These are phyloP conservation scores for Benincasa hispida DNA, from an alignment of 306 rosid species.

Conservation along the genomic window DNA sequence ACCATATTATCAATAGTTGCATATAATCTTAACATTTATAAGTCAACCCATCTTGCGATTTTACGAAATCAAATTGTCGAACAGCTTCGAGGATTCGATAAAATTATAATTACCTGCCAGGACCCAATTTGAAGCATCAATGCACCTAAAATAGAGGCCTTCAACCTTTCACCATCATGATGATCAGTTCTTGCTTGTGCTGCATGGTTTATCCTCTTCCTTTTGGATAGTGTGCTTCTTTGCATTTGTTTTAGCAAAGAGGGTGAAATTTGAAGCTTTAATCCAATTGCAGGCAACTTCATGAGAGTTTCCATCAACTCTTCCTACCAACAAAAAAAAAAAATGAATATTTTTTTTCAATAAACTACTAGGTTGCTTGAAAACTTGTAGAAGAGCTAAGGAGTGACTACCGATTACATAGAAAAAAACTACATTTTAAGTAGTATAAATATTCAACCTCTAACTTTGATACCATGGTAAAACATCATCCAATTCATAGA, in stretches of 20 bases:
- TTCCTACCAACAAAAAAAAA: neutral
- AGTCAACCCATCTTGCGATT: neutral
- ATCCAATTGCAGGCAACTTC: neutral
- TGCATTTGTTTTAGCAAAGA: neutral
- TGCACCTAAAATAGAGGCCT: constrained; percentile 8
- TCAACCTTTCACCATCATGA: neutral
- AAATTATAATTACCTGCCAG: neutral
- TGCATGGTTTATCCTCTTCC: neutral
- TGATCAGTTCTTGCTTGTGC: neutral
- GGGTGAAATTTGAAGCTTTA: constrained; percentile 1
- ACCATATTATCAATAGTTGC: neutral
- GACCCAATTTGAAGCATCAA: neutral
- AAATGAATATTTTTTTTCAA: too few relatives aligned
- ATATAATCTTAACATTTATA: neutral
- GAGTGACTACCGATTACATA: too few relatives aligned
- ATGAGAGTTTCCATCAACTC: neutral
- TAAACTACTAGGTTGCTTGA: too few relatives aligned
- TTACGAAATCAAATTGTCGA: neutral
- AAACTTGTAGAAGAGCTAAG: too few relatives aligned
- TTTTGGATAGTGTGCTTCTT: neutral
- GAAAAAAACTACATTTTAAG: too few relatives aligned
- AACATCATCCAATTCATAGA: too few relatives aligned
- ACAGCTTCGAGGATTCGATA: neutral
- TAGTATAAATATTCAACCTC: too few relatives aligned
- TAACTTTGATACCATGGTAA: too few relatives aligned